Base-by-base conservation (phyloP, 2,329 filamentous ascomycete species). In the Eurotiales sp. region DNA sequence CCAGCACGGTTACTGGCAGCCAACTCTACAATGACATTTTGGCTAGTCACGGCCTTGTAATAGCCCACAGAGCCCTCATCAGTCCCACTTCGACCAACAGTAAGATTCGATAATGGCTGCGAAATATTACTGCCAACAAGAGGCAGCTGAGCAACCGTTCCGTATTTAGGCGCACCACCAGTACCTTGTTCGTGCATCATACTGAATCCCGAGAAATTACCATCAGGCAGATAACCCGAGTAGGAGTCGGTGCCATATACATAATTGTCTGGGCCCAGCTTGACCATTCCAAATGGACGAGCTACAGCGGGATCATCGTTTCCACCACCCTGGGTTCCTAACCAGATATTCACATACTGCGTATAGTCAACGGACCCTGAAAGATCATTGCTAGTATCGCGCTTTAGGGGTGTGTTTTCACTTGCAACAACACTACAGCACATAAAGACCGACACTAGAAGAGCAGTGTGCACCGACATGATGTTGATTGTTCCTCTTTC, bases 1-100 rank as follows among this genome's bases (percentile, higher is more conserved):
- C 84, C 81, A 0, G 83, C 77, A 54, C 81, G 83, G 17, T 84
- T 79, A 0, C 83, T 77, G 0, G 79, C 76, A 0, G 85, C 87
- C 80, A 87, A 86, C 58, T 88, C 84, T 1, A 80, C 80, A 15
- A 73, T 68, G 39, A 88, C 75, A 0, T 78, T 78, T 27, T 76
- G 79, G 41, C 77, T 72, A 23, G 88, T 65, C 0, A 73, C 77
- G 47, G 88, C 77, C 37, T 77, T 74, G 61, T 88, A 88, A 55
- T 84, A 84, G 0, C 86, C 86, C 0, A 87, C 77, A 30, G 77
- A 74, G 1, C 79, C 77, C 50, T 72, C 56, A 55, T 85, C 75
- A 21, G 75, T 57, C 58, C 64, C 58, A 55, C 75, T 74, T 66
- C 84, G 77, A 0, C 74, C 75, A 21, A 83, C 73, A n/a, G 77